Conservation (phyloP, 805 yeast species). For the Metschnikowia matae region DNA sequence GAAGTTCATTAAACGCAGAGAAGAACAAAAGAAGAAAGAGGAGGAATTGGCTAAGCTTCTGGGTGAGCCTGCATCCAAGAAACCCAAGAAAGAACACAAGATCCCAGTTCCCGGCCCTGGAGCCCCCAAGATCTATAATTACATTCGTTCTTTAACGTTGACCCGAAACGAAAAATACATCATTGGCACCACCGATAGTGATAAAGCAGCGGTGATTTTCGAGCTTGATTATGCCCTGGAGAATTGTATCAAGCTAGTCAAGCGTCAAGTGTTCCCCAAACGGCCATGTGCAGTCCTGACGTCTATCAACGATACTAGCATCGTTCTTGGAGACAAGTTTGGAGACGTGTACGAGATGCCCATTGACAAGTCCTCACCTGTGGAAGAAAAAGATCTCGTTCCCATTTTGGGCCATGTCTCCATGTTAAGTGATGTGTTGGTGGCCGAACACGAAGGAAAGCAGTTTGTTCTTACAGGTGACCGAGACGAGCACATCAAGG, state of each 20-base stretch:
- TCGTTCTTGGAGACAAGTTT: constrained; percentile 87
- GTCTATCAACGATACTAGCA: constrained; percentile 44
- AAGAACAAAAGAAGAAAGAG: constrained; percentile 21
- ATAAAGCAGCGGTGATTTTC: constrained; percentile 72
- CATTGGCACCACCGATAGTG: constrained; percentile 74
- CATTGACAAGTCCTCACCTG: constrained; percentile 31
- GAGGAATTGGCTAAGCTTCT: constrained; percentile 12
- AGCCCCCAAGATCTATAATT: constrained; percentile 62
- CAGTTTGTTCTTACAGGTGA: constrained; percentile 73
- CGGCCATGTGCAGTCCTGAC: constrained; percentile 83
- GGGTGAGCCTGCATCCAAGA: constrained; percentile 12
- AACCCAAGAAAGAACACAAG: constrained; percentile 16
- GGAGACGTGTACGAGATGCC: constrained; percentile 83
- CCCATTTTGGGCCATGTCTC: constrained; percentile 96
- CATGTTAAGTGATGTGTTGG: constrained; percentile 77
- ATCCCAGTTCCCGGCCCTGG: constrained; percentile 43
- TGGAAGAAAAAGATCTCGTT: constrained; percentile 40
- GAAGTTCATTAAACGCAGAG: constrained; percentile 25
- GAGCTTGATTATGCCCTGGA: constrained; percentile 32
- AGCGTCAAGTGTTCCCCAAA: constrained; percentile 80
- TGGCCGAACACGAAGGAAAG: constrained; percentile 38
- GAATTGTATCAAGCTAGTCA: constrained; percentile 47
- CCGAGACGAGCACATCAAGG: constrained; percentile 92
- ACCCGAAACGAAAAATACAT: constrained; percentile 49
- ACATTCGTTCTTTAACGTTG: constrained; percentile 60